Conservation (phyloP, 768 basidiomycete species). For the Pisolithus orientalis region DNA sequence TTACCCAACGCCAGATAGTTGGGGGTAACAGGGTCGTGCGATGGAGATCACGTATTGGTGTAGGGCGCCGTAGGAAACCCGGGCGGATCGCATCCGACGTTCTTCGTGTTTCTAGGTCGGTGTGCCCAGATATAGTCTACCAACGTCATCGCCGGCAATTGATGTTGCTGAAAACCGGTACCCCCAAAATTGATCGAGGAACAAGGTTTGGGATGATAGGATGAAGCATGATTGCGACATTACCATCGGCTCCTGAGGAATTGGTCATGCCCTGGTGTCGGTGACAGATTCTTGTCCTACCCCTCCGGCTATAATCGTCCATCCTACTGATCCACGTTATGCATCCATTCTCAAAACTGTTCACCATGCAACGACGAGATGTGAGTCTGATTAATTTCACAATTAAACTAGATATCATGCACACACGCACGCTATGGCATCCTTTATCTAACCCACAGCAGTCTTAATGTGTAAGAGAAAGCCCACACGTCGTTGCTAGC, state of each 20-base stretch:
- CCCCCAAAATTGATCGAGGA: conserved; percentile 66
- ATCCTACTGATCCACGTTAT: conserved; percentile 67
- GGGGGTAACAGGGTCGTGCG: neutral
- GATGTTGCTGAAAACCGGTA: too few relatives aligned
- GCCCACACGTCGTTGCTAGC: conserved; percentile 34
- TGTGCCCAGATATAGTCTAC: conserved; percentile 84
- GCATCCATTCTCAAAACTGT: conserved; percentile 46
- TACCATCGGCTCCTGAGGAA: conserved; percentile 72
- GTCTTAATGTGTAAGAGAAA: conserved; percentile 32
- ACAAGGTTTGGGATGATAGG: conserved; percentile 58
- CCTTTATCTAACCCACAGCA: conserved; percentile 38
- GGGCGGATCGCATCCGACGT: conserved; percentile 63
- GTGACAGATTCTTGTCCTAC: conserved; percentile 44
- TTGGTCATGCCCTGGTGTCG: conserved; percentile 49
- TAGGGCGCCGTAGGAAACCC: conserved; percentile 71
- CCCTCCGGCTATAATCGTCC: conserved; percentile 48
- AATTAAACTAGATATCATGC: neutral
- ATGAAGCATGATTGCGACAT: conserved; percentile 33
- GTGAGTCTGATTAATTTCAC: neutral
- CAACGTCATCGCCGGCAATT: conserved; percentile 55
- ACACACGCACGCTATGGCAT: conserved; percentile 30
- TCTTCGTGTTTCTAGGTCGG: conserved; percentile 41
- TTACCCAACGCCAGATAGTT: too few relatives aligned
- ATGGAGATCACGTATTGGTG: conserved; percentile 55
- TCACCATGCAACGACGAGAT: neutral